Evolutionary conservation across 495 filamentous ascomycete species (phyloP).

Genomic region (Penicillium steckii): DNA sequence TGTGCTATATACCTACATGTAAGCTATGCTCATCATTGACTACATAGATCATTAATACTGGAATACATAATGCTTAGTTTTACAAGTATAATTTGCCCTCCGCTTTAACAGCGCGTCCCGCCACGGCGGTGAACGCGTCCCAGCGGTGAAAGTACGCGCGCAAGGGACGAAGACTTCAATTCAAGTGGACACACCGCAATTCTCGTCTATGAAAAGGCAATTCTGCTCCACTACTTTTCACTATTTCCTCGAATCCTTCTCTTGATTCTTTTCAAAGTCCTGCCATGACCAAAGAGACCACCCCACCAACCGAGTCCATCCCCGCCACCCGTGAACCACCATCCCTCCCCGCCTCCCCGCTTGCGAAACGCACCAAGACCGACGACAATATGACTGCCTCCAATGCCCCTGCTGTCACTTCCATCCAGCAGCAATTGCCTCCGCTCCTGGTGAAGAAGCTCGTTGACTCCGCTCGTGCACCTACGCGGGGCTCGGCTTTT

Average conservation of each 20-base stretch:
- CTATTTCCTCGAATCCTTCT: neutral
- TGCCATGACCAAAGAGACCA: slow-evolving; percentile 57
- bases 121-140: slow-evolving; percentile 34
- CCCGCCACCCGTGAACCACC: slow-evolving; percentile 46
- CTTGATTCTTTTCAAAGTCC: neutral
- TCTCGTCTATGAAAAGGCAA: slow-evolving; percentile 5
- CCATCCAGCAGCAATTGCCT: slow-evolving; percentile 45
- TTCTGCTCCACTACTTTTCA: slow-evolving; percentile 1
- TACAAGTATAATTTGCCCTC: too few species aligned
- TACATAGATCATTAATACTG: too few species aligned
- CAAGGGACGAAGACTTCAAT: slow-evolving; percentile 9
- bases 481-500: slow-evolving; percentile 84
- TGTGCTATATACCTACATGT: too few species aligned
- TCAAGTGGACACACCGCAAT: slow-evolving; percentile 22
- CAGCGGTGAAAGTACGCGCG: slow-evolving; percentile 39
- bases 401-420: slow-evolving; percentile 33
- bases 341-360: slow-evolving; percentile 59
- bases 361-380: slow-evolving; percentile 62
- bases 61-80: too few species aligned
- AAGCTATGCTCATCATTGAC: too few species aligned
- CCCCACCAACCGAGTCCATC: slow-evolving; percentile 32
- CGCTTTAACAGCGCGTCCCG: slow-evolving; percentile 23
- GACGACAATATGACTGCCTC: slow-evolving; percentile 26
- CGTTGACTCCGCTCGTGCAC: slow-evolving; percentile 65
- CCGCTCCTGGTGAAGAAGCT: slow-evolving; percentile 85